A percentile compares a stretch with the other conserved stretches of the same genome.
phyloP scores from a whole-genome alignment of 345 rosid genomes.

The Brassica rapa region DNA sequence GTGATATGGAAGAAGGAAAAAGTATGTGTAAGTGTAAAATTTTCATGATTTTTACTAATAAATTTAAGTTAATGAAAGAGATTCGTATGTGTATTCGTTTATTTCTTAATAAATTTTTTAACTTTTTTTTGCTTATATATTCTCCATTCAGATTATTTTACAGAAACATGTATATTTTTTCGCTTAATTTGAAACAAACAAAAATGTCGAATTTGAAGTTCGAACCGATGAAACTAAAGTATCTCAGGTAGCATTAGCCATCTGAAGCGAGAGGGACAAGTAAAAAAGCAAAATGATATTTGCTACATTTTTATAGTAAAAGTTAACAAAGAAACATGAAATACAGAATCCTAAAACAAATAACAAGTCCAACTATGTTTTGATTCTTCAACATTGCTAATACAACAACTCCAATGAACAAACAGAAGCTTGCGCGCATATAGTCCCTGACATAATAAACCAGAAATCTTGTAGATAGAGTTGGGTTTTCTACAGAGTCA shows the following conservation, averaged over 20 bases:
- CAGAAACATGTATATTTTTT: neutral
- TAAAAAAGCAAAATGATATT: neutral
- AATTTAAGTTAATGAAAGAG: too few relatives aligned
- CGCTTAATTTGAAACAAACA: neutral
- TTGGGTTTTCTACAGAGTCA: constrained; percentile 44
- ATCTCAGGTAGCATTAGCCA: neutral
- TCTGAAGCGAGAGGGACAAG: neutral
- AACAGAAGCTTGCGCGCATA: constrained; percentile 34
- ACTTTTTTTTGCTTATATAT: too few relatives aligned
- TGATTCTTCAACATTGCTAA: constrained; percentile 34
- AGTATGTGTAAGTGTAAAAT: too few relatives aligned
- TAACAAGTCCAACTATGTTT: constrained; percentile 32
- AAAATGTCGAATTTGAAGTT: neutral
- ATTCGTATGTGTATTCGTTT: too few relatives aligned
- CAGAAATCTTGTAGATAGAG: constrained; percentile 31
- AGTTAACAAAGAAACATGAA: neutral
- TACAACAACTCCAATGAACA: constrained; percentile 37
- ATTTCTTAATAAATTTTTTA: too few relatives aligned
- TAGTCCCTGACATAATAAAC: constrained; percentile 30
- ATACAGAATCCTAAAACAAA: constrained; percentile 10
- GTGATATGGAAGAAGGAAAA: too few relatives aligned
- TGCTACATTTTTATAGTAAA: constrained; percentile 19
- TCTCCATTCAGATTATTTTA: too few relatives aligned
- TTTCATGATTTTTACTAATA: neutral
- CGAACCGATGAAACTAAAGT: neutral